phyloP scores from a whole-genome alignment of 768 basidiomycete genomes.

The Collybiopsis luxurians region DNA sequence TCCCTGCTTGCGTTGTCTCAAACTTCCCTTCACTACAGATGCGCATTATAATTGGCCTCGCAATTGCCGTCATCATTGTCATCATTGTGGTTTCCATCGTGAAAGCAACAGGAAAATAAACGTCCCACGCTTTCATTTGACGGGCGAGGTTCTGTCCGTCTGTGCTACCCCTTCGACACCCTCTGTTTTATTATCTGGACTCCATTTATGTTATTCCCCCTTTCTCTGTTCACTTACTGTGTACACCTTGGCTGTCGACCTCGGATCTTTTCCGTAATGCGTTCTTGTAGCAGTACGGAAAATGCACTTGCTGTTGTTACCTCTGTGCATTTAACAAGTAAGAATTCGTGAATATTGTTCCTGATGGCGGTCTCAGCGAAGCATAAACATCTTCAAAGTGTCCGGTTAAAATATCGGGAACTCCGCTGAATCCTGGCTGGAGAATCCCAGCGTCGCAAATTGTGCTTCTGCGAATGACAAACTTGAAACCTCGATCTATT shows the following conservation, averaged over 20 bases:
- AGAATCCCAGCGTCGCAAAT: too few species aligned
- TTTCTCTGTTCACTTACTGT: not conserved
- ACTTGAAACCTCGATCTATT: too few species aligned
- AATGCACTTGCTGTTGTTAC: not conserved
- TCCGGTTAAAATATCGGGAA: too few species aligned
- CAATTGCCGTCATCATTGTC: slow-evolving; percentile 85
- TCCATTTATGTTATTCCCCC: slow-evolving; percentile 7
- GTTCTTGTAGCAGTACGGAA: slow-evolving; percentile 4
- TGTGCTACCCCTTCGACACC: not conserved
- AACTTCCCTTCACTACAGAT: slow-evolving; percentile 48
- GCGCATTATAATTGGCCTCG: slow-evolving; percentile 94
- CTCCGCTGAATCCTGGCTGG: too few species aligned
- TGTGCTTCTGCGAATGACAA: too few species aligned
- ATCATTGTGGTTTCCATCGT: slow-evolving; percentile 97
- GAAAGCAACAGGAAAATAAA: slow-evolving; percentile 59
- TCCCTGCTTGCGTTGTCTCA: slow-evolving; percentile 8
- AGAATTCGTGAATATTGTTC: too few species aligned
- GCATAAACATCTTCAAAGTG: too few species aligned
- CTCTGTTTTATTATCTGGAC: slow-evolving; percentile 10
- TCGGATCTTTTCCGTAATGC: not conserved
- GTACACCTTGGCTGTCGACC: not conserved
- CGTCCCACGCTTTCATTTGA: not conserved
- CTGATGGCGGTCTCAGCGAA: too few species aligned
- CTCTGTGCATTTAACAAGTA: not conserved
- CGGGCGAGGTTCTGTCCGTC: not conserved